Evolutionary conservation across 768 basidiomycete species (phyloP).

Genomic region (Termitomyces sp.): DNA sequence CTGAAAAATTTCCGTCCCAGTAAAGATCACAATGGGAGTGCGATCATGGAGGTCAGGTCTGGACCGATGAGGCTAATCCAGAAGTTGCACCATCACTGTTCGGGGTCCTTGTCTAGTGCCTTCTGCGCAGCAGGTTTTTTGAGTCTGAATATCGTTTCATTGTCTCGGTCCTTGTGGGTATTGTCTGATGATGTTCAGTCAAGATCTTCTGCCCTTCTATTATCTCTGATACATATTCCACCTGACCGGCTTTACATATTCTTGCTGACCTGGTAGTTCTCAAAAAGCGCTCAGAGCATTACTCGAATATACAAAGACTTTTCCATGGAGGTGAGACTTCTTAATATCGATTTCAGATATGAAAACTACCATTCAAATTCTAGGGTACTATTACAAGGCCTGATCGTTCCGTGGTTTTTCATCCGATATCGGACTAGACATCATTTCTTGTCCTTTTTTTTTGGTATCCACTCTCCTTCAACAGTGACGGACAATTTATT

Average conservation of each 20-base stretch:
- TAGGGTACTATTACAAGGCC: constrained; percentile 47
- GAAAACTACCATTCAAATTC: constrained; percentile 18
- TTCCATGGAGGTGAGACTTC: constrained; percentile 51
- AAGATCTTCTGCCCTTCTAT: constrained; percentile 3
- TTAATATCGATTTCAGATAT: constrained; percentile 10
- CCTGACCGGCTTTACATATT: constrained; percentile 62
- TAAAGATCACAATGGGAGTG: constrained; percentile 70
- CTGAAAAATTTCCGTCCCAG: constrained; percentile 28
- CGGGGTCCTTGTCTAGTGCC: constrained; percentile 41
- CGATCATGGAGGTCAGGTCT: constrained; percentile 61
- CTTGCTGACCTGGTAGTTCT: constrained; percentile 72
- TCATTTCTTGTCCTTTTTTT: constrained; percentile 22
- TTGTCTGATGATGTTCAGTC: constrained; percentile 29
- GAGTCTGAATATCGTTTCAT: constrained; percentile 61
- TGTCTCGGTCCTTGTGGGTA: constrained; percentile 52
- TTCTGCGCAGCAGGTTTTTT: constrained; percentile 59
- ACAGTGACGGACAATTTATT: constrained; percentile 23
- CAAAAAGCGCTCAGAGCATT: constrained; percentile 60
- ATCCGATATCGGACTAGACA: constrained; percentile 18
- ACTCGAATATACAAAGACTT: constrained; percentile 57
- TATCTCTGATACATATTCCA: constrained; percentile 18
- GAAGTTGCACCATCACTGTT: constrained; percentile 28
- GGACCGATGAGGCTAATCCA: constrained; percentile 34
- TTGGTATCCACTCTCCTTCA: constrained; percentile 19
- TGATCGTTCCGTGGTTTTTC: constrained; percentile 21